Evolutionary conservation across 805 yeast genomes (phyloP).

Genomic region (Lachancea lanzarotensis): DNA sequence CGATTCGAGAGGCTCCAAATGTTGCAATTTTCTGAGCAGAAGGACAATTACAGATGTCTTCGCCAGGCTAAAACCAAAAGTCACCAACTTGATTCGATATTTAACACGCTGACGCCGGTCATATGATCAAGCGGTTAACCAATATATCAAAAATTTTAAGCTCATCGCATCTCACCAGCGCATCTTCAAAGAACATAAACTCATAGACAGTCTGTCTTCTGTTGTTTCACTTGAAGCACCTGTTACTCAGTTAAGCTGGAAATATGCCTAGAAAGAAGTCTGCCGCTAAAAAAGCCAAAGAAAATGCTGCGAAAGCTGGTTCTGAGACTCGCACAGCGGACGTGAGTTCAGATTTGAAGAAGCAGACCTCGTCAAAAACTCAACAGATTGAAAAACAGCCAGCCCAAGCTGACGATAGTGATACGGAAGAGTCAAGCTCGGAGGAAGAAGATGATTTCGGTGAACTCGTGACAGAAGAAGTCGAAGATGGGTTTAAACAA

Average conservation of each 20-base stretch:
- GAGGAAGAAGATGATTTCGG: slow-evolving; percentile 90
- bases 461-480: slow-evolving; percentile 76
- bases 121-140: neutral
- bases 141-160: slow-evolving; percentile 7
- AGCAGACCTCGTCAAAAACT: neutral
- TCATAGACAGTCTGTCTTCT: too few relatives aligned
- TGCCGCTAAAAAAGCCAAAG: slow-evolving; percentile 65
- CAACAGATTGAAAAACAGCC: neutral
- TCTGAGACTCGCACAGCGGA: slow-evolving; percentile 14
- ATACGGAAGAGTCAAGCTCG: slow-evolving; percentile 31
- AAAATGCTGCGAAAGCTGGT: slow-evolving; percentile 29
- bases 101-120: too few relatives aligned
- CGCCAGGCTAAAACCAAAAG: too few relatives aligned
- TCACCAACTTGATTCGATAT: too few relatives aligned
- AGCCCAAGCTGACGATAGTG: slow-evolving; percentile 22
- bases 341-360: slow-evolving; percentile 10
- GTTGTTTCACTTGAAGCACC: neutral
- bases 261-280: slow-evolving; percentile 86
- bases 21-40: too few relatives aligned
- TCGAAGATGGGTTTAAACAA: slow-evolving; percentile 69
- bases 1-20: too few relatives aligned
- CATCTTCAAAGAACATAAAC: too few relatives aligned
- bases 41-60: too few relatives aligned
- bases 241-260: neutral
- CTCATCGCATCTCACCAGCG: slow-evolving; percentile 11